Conservation (phyloP, 108 stramenopile genomes). For the Pseudonitzschia pungens region DNA sequence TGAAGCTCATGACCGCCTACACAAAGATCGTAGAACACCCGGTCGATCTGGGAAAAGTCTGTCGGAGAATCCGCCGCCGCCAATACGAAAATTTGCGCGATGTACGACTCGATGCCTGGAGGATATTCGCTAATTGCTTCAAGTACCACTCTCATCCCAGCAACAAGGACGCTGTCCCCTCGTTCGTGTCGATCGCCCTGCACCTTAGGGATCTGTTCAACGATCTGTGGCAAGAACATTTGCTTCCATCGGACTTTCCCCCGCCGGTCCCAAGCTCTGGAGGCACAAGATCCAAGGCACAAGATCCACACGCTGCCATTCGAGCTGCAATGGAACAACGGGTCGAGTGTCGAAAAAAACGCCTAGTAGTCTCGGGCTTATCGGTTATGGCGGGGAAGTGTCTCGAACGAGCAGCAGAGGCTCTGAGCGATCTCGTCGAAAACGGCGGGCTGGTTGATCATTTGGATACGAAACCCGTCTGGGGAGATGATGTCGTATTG, state of each 20-base stretch:
- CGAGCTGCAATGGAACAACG: constrained; percentile 57
- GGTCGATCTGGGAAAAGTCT: constrained; percentile 78
- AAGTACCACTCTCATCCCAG: constrained; percentile 80
- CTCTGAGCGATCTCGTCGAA: constrained; percentile 54
- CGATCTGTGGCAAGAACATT: constrained; percentile 80
- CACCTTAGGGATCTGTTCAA: constrained; percentile 88
- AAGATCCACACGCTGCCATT: constrained; percentile 13
- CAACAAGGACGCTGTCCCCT: constrained; percentile 82
- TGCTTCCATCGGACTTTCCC: constrained; percentile 78
- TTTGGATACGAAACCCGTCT: constrained; percentile 60
- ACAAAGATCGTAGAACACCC: constrained; percentile 84
- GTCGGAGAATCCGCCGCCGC: constrained; percentile 72
- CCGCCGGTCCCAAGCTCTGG: constrained; percentile 16
- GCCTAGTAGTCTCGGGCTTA: constrained; percentile 63
- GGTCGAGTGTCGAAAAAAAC: constrained; percentile 51
- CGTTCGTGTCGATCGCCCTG: constrained; percentile 78
- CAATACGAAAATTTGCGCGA: constrained; percentile 69
- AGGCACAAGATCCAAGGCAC: constrained; percentile 7
- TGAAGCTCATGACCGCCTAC: constrained; percentile 66
- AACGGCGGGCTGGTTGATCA: constrained; percentile 69
- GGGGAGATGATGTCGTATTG: constrained; percentile 39
- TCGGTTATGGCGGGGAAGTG: constrained; percentile 57
- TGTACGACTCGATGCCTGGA: constrained; percentile 82
- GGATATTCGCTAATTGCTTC: constrained; percentile 87
- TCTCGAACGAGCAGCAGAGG: constrained; percentile 40